Evolutionary conservation across 768 basidiomycete species (phyloP).

Genomic region (Chalciporus sphaerocephalus): DNA sequence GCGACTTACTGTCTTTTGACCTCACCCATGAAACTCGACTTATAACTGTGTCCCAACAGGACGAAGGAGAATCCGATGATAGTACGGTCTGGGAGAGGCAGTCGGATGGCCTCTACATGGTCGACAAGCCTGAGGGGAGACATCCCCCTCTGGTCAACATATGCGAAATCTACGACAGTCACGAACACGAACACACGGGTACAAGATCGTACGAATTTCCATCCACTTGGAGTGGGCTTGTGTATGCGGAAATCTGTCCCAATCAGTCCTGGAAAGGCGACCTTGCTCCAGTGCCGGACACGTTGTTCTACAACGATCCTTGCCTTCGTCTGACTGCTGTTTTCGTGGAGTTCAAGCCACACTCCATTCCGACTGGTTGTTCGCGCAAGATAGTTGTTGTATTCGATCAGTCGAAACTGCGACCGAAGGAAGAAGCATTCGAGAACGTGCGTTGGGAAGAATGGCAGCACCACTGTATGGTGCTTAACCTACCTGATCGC

Average conservation of each 20-base stretch:
- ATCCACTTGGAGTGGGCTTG: slow-evolving; percentile 43
- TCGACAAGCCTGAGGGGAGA: slow-evolving; percentile 24
- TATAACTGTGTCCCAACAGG: slow-evolving; percentile 27
- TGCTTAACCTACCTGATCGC: slow-evolving; percentile 31
- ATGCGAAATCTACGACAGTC: slow-evolving; percentile 18
- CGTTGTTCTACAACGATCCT: slow-evolving; percentile 57
- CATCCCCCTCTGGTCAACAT: slow-evolving; percentile 29
- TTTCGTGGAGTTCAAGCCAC: slow-evolving; percentile 40
- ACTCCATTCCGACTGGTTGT: slow-evolving; percentile 32
- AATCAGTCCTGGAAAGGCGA: slow-evolving; percentile 44
- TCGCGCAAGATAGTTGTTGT: slow-evolving; percentile 46
- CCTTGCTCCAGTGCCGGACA: slow-evolving; percentile 34
- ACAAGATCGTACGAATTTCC: slow-evolving; percentile 49
- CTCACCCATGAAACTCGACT: slow-evolving; percentile 26
- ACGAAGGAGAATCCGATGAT: slow-evolving; percentile 32
- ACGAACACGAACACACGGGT: slow-evolving; percentile 8
- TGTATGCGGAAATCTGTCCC: slow-evolving; percentile 43
- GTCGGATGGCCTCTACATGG: slow-evolving; percentile 30
- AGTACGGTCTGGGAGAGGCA: slow-evolving; percentile 27
- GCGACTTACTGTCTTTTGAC: slow-evolving; percentile 31
- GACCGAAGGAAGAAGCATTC: slow-evolving; percentile 40
- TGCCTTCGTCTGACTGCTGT: slow-evolving; percentile 44
- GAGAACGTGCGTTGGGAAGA: slow-evolving; percentile 50
- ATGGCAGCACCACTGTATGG: slow-evolving; percentile 43
- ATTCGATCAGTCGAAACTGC: slow-evolving; percentile 51